Percentiles rank a stretch among this genome's conserved stretches.
phyloP scores from a whole-genome alignment of 345 rosid species.

The Salix caprea region DNA sequence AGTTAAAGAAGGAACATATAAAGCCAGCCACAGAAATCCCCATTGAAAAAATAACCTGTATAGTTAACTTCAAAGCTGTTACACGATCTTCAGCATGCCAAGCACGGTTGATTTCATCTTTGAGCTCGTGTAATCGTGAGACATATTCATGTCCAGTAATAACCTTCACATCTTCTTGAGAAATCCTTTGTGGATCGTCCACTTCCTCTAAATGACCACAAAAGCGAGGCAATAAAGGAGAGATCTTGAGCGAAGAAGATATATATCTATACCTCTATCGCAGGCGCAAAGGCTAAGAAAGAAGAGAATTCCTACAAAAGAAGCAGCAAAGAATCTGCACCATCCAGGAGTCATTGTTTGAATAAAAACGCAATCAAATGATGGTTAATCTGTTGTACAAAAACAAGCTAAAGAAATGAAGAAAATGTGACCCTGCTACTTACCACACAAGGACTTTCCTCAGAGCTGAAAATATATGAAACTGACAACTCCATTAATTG shows the following conservation, averaged over 20 bases:
- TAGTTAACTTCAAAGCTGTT: slow-evolving; percentile 69
- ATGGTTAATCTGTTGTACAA: neutral
- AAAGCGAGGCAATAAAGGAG: no score
- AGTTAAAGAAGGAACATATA: neutral
- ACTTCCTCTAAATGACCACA: slow-evolving; percentile 40
- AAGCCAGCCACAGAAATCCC: neutral
- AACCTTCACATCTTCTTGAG: slow-evolving; percentile 44
- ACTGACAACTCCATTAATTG: neutral
- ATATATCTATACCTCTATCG: slow-evolving; percentile 12
- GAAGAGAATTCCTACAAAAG: slow-evolving; percentile 6
- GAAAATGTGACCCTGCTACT: neutral
- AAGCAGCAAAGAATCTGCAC: neutral
- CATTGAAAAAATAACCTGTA: slow-evolving; percentile 50
- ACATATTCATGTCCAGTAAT: slow-evolving; percentile 71
- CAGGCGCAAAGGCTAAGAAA: slow-evolving; percentile 11
- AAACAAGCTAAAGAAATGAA: slow-evolving; percentile 8
- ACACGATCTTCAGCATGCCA: slow-evolving; percentile 80
- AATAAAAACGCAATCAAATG: neutral
- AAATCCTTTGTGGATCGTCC: slow-evolving; percentile 48
- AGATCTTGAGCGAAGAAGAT: neutral
- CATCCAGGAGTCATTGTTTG: neutral
- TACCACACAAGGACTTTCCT: no score
- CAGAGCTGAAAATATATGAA: neutral
- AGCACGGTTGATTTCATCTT: slow-evolving; percentile 66
- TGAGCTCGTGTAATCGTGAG: slow-evolving; percentile 60